Evolutionary conservation across 805 yeast genomes (phyloP).

Genomic region (Candida insectalens): DNA sequence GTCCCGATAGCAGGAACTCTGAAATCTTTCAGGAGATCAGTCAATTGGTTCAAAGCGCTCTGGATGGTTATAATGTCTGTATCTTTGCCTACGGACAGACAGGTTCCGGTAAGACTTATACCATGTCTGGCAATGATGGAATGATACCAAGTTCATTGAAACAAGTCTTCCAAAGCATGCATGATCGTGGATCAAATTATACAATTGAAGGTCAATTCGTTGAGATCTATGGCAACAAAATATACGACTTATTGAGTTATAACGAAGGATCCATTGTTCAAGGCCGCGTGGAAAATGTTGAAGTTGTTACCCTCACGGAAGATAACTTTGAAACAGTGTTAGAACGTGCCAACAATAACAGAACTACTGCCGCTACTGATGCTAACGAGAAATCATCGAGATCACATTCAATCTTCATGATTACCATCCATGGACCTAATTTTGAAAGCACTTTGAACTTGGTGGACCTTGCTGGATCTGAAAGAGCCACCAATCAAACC

Average conservation of each 20-base stretch:
- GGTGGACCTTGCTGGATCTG: conserved; percentile 93
- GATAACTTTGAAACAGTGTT: conserved; percentile 24
- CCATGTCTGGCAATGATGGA: conserved; percentile 77
- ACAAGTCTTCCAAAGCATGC: conserved; percentile 55
- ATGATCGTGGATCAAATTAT: conserved; percentile 53
- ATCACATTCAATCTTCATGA: conserved; percentile 76
- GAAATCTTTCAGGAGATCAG: conserved; percentile 78
- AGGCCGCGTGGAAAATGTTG: conserved; percentile 36
- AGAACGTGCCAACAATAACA: conserved; percentile 41
- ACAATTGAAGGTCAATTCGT: conserved; percentile 63
- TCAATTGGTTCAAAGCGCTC: conserved; percentile 73
- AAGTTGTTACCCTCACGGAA: conserved; percentile 31
- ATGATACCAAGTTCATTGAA: conserved; percentile 69
- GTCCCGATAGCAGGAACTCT: conserved; percentile 37
- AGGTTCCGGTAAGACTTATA: conserved; percentile 88
- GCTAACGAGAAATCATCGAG: conserved; percentile 82
- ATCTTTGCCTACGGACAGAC: conserved; percentile 97
- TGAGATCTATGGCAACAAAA: conserved; percentile 81
- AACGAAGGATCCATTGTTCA: conserved; percentile 64
- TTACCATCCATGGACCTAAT: conserved; percentile 37
- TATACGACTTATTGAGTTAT: conserved; percentile 52
- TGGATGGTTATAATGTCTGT: conserved; percentile 88
- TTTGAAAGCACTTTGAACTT: conserved; percentile 61
- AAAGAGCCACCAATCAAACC: conserved; percentile 61
- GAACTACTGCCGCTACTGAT: conserved; percentile 75